A percentile compares a stretch with the other conserved stretches of the same genome.
Evolutionary conservation across 768 basidiomycete species (phyloP).

Genomic region (Mycena albidolilacea): DNA sequence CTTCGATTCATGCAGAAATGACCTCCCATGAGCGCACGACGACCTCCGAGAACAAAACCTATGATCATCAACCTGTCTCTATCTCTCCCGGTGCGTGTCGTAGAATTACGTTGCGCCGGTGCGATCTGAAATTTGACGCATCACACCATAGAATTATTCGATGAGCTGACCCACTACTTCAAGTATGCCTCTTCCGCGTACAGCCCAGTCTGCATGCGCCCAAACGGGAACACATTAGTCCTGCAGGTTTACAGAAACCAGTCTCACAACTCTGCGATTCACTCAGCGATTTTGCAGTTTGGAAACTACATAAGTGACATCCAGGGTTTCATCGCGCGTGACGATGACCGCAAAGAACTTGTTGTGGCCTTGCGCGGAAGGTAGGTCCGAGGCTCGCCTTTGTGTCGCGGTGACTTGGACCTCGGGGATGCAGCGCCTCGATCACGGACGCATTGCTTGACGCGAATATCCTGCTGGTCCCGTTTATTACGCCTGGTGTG

Average conservation of each 20-base stretch:
- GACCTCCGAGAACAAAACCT: too few species aligned
- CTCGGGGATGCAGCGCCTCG: conserved; percentile 52
- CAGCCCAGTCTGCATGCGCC: conserved; percentile 58
- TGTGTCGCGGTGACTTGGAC: conserved; percentile 9
- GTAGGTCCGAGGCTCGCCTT: conserved; percentile 43
- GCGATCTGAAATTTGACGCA: not conserved
- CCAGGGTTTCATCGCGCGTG: conserved; percentile 67
- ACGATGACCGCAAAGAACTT: conserved; percentile 61
- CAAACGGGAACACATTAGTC: conserved; percentile 65
- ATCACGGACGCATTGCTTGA: conserved; percentile 60
- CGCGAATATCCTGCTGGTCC: conserved; percentile 57
- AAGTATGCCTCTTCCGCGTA: conserved; percentile 71
- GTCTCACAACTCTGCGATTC: not conserved
- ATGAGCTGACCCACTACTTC: conserved; percentile 66
- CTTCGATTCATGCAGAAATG: too few species aligned
- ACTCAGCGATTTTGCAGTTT: conserved; percentile 49
- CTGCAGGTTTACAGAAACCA: conserved; percentile 40
- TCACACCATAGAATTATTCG: conserved; percentile 48
- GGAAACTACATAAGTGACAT: conserved; percentile 58
- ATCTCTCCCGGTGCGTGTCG: conserved; percentile 23
- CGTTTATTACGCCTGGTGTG: conserved; percentile 61
- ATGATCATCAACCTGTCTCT: not conserved
- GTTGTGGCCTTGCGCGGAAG: conserved; percentile 66
- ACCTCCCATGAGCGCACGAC: too few species aligned
- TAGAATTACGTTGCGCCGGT: not conserved